A percentile compares a stretch with the other conserved stretches of the same genome.
Conservation (phyloP, 495 filamentous ascomycete species). For the Penicillium psychrofluorescens region DNA sequence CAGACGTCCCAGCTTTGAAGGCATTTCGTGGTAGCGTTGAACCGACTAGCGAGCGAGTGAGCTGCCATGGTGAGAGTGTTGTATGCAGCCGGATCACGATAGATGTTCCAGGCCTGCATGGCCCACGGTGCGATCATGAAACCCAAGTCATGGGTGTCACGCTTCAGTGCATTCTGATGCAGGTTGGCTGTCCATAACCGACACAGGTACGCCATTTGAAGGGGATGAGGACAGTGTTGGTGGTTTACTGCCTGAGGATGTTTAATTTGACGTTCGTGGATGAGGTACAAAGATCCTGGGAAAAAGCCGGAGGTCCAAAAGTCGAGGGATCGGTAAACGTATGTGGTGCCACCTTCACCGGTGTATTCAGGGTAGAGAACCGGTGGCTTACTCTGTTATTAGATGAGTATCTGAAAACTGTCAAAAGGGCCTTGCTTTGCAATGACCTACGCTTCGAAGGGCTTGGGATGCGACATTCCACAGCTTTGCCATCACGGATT, state of each 20-base stretch:
- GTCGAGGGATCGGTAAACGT: constrained; percentile 20
- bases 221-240: constrained; percentile 1
- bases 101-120: constrained; percentile 29
- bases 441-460: constrained; percentile 1
- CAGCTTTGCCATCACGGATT: constrained; percentile 21
- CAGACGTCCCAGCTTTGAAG: constrained; percentile 33
- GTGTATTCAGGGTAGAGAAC: constrained; percentile 23
- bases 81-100: constrained; percentile 19
- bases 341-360: constrained; percentile 11
- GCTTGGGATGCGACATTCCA: constrained; percentile 23
- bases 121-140: constrained; percentile 38
- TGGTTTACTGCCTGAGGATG: constrained; percentile 1
- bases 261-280: constrained; percentile 15
- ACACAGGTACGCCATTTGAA: constrained; percentile 26
- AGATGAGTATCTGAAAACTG: not conserved
- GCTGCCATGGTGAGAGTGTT: constrained; percentile 27
- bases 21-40: constrained; percentile 19
- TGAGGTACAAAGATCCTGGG: constrained; percentile 26
- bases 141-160: constrained; percentile 37
- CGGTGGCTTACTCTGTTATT: constrained; percentile 8
- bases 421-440: no score
- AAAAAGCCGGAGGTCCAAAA: constrained; percentile 38
- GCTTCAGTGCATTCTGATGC: constrained; percentile 22
- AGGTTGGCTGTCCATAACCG: constrained; percentile 28
- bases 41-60: constrained; percentile 27